Conservation (phyloP, 192 early-diverging fungal species). For the Coemansia sp. region DNA sequence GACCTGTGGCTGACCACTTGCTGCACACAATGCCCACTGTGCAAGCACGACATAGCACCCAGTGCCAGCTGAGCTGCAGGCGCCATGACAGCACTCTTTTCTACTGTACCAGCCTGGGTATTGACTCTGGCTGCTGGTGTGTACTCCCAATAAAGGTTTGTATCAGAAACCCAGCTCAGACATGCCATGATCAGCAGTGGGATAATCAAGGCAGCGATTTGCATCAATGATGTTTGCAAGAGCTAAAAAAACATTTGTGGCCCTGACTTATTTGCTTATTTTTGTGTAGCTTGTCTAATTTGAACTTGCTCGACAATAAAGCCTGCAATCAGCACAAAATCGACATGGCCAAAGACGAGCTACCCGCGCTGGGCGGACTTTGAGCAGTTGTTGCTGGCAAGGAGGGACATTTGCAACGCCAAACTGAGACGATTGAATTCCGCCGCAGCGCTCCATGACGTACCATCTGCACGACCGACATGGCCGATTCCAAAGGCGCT, state of each 20-base stretch:
- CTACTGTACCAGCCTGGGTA: no score
- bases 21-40: constrained; percentile 39
- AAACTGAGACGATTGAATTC: neutral
- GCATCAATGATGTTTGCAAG: no score
- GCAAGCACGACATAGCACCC: constrained; percentile 17
- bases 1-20: constrained; percentile 46
- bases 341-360: constrained; percentile 13
- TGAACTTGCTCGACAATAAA: no score
- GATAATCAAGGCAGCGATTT: no score
- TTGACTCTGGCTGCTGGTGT: no score
- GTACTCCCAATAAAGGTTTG: no score
- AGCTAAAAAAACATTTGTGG: no score
- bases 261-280: no score
- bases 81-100: neutral
- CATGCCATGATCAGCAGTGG: no score
- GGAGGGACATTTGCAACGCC: constrained; percentile 1
- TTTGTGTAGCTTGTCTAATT: no score
- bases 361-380: constrained; percentile 25
- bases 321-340: neutral
- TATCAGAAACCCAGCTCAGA: no score
- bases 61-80: neutral
- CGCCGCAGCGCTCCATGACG: neutral
- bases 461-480: neutral
- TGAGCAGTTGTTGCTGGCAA: constrained; percentile 14
- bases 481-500: neutral